A percentile compares a stretch with the other conserved stretches of the same genome.
These are phyloP conservation scores for Cinchona pubescens DNA, from an alignment of 257 asterid species.

Conservation along the genomic window DNA sequence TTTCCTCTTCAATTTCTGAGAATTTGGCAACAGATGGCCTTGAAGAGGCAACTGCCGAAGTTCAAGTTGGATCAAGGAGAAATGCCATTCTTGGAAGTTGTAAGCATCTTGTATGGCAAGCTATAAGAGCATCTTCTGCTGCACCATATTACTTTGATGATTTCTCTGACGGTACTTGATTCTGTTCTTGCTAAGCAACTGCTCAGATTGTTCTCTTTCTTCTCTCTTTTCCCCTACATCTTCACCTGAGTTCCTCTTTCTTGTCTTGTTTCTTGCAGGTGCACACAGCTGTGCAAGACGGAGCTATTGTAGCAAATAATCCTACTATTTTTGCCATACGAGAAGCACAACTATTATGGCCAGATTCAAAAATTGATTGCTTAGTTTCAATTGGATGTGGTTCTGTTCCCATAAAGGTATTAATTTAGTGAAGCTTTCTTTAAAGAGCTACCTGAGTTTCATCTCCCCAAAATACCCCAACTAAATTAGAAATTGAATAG, in stretches of 20 bases:
- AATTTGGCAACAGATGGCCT: conserved; percentile 55
- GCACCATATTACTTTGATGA: conserved; percentile 99
- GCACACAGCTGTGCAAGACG: conserved; percentile 96
- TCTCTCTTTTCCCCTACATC: conserved; percentile 22
- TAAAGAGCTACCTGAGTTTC: background rate
- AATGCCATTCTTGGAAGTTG: conserved; percentile 95
- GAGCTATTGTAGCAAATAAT: conserved; percentile 98
- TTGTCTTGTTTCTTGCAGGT: conserved; percentile 44
- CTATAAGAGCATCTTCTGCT: conserved; percentile 99
- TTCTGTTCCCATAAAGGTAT: conserved; percentile 94
- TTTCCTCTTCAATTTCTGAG: conserved; percentile 64
- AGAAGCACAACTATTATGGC: conserved; percentile 97
- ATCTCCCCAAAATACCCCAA: background rate
- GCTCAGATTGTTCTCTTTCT: conserved; percentile 15
- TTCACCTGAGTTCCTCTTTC: conserved; percentile 7
- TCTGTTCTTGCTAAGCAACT: conserved; percentile 14
- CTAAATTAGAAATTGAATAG: background rate
- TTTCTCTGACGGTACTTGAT: conserved; percentile 76
- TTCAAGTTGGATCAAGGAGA: conserved; percentile 75
- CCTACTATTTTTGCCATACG: conserved; percentile 92
- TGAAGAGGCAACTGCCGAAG: conserved; percentile 63
- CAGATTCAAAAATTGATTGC: conserved; percentile 91
- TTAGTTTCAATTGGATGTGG: conserved; percentile 96
- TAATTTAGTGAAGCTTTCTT: conserved; percentile 2
- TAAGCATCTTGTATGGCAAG: conserved; percentile 94